Evolutionary conservation across 345 rosid species (phyloP), one percentile per base, ranked within the genome.

Genomic region (Tarenaya hassleriana): DNA sequence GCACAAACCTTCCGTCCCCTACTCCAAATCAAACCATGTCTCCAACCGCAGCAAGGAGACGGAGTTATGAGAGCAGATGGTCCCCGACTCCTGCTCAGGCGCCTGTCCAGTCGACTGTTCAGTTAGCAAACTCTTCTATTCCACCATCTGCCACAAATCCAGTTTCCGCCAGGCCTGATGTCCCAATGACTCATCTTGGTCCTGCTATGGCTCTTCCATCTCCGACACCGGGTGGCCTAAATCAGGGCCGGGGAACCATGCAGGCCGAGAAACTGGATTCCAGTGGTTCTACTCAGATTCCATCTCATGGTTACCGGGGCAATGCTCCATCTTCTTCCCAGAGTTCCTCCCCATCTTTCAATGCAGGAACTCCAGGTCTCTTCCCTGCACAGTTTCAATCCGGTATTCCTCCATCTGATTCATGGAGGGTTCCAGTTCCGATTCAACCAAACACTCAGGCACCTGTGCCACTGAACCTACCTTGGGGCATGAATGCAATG

Each of bases 1-100:
- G 77, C 13, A 69, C 79, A 37, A 83, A 77, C 64, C 95, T 92
- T 58, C 98, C 91, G 15, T 92, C 98, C 35, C 95, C 97, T 42
- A 85, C 98, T 59, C 98, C 98, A 4, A 75, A 73, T 59, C 94
- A 70, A 74, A 63, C 74, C 45, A 44, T 68, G 11, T 31, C 70
- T 6, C 79, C 69, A 39, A 50, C 64, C n/a, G 34, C 65, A 10
- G 80, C 56, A 68, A 77, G 62, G 34, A n/a, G n/a, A n/a, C 75
- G 67, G 59, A 61, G 21, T 7, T 68, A 64, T 60, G 86, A 81
- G 74, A 80, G 70, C 52, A 74, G 71, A 62, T 78, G 86, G 97
- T 82, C 95, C n/a, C n/a, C n/a, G n/a, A n/a, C n/a, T 10, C 80
- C 92, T 31, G 75, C 79, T 38, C 76, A 72, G 66, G 64, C 73